These are phyloP conservation scores for Mycena sanguinolenta DNA, from an alignment of 768 basidiomycete genomes.

Conservation along the genomic window DNA sequence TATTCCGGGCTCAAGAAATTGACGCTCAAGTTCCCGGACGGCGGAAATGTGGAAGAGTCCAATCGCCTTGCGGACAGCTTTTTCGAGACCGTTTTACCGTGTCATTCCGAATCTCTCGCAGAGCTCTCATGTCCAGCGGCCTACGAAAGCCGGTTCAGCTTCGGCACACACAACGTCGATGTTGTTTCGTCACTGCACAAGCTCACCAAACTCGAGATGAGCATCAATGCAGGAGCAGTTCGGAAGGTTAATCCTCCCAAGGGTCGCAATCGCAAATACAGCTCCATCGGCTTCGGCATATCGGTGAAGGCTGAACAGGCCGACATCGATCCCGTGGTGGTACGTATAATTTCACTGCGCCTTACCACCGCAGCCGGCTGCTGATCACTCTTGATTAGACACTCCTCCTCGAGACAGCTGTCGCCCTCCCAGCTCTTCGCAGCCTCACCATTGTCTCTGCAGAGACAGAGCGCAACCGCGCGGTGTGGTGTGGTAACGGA, in stretches of 20 bases:
- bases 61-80: slow-evolving; percentile 6
- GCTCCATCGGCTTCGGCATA: too few relatives aligned
- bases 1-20: slow-evolving; percentile 4
- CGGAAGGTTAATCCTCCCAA: too few relatives aligned
- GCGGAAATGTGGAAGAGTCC: not conserved
- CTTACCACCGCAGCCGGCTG: too few relatives aligned
- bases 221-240: not conserved
- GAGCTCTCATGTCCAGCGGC: not conserved
- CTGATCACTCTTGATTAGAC: not conserved
- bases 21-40: not conserved
- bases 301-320: too few relatives aligned
- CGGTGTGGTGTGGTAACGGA: slow-evolving; percentile 4
- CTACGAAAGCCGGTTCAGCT: not conserved
- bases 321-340: too few relatives aligned
- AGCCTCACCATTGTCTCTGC: not conserved
- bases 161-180: not conserved
- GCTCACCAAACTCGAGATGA: not conserved
- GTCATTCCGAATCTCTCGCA: not conserved
- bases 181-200: not conserved
- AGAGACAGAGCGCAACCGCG: slow-evolving; percentile 5
- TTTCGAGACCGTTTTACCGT: not conserved
- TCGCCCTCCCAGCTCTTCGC: not conserved
- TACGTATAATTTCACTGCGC: too few relatives aligned
- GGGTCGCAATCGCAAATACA: too few relatives aligned
- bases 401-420: not conserved